Evolutionary conservation across 2,329 filamentous ascomycete genomes (phyloP), one percentile per base, ranked within the genome.

Genomic region (Pseudocercospora macadamiae): DNA sequence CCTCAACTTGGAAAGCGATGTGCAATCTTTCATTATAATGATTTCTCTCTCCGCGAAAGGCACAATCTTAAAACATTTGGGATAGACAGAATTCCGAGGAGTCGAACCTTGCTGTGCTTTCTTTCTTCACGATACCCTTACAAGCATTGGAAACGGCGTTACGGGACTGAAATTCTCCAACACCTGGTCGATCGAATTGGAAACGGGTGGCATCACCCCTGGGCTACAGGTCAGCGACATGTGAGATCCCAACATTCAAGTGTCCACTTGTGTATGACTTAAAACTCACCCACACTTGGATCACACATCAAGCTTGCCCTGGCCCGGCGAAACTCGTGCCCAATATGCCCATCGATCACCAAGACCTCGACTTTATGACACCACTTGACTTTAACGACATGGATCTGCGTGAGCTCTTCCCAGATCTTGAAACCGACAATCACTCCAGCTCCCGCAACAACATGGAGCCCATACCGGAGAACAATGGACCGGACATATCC

Each of bases 241-340:
- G 42, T 47, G 42, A 25, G 42, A 47, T 47, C 23, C 42, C 26
- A 21, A 18, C 26, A 2, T 18, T 19, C 16, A 23, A 47, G 42
- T 47, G 42, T 47, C 42, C 42, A 47, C 42, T 47, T 47, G 42
- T 47, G 42, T 47, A 47, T 28, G 42, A 47, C 42, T 47, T 47
- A 28, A 47, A 47, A 47, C 42, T 47, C 42, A 47, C 42, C 26
- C 42, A 47, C 42, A 25, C 42, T 47, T 47, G 42, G 42, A 45
- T 45, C 42, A 45, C 42, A 45, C 42, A 45, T 45, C 16, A n/a
- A 18, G n/a, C 16, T 37, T 6, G 42, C 42, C 42, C 42, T 45
- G 42, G 42, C 42, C 42, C 42, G 42, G 42, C 42, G 6, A 21
- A 47, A 47, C 42, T 47, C 42, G 42, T 23, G 42, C 42, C 42